A percentile compares a stretch with the other conserved stretches of the same genome.
Evolutionary conservation across 768 basidiomycete genomes (phyloP).

Genomic region (Leccinum subgranulosum): DNA sequence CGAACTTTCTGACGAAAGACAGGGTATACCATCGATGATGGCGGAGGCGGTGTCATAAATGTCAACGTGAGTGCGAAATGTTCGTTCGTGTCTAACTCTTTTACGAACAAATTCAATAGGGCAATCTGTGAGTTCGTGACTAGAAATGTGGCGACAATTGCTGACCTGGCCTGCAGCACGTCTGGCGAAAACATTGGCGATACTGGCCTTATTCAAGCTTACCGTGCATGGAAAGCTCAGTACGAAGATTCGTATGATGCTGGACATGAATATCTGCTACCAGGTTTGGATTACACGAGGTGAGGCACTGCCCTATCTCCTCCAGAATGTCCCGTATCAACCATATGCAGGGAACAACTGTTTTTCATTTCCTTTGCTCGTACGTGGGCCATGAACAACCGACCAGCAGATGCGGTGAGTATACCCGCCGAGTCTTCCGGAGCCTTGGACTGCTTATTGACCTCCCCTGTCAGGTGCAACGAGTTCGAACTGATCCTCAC

Average conservation of each 20-base stretch:
- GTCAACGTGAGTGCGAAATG: conserved; percentile 62
- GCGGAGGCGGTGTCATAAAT: conserved; percentile 76
- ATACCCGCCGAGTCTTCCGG: background rate
- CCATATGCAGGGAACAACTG: conserved; percentile 69
- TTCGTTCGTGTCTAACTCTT: background rate
- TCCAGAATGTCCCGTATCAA: background rate
- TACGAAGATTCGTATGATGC: conserved; percentile 53
- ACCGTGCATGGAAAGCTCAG: conserved; percentile 87
- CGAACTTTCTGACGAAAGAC: conserved; percentile 1
- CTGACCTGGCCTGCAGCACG: conserved; percentile 47
- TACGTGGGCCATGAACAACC: conserved; percentile 84
- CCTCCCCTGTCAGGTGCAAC: conserved; percentile 50
- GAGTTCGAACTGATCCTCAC: conserved; percentile 86
- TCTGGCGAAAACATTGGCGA: conserved; percentile 93
- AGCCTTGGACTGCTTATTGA: background rate
- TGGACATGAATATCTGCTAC: conserved; percentile 71
- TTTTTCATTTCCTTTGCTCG: conserved; percentile 92
- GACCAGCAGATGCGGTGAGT: conserved; percentile 45
- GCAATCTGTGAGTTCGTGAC: conserved; percentile 59
- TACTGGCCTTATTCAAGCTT: conserved; percentile 79
- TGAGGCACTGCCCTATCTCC: conserved; percentile 23
- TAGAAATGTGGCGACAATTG: background rate
- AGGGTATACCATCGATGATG: conserved; percentile 84
- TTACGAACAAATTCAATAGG: conserved; percentile 38
- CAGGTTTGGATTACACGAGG: conserved; percentile 78